phyloP scores from a whole-genome alignment of 1,284 basidiomycete species.

The Moniliella sp. region DNA sequence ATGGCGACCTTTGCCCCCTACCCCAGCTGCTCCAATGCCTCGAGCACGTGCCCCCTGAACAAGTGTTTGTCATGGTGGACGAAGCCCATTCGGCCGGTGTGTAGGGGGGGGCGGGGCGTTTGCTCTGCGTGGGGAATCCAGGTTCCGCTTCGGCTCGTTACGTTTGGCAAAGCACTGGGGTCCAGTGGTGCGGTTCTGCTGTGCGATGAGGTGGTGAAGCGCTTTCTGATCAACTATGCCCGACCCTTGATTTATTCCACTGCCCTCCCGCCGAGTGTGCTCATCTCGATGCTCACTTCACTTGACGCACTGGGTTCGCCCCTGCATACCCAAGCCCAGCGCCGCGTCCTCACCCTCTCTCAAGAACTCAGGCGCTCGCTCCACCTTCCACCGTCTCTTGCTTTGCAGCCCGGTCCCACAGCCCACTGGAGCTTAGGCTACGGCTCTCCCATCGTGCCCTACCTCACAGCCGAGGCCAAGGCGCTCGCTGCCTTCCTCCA shows the following conservation, averaged over 20 bases:
- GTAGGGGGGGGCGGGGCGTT: constrained; percentile 35
- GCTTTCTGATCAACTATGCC: constrained; percentile 79
- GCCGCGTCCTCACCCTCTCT: neutral
- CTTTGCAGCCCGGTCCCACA: neutral
- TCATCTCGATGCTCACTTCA: constrained; percentile 49
- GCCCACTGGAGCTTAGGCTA: neutral
- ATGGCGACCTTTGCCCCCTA: constrained; percentile 68
- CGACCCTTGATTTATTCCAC: constrained; percentile 44
- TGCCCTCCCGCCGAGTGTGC: constrained; percentile 9
- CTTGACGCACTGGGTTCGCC: constrained; percentile 49
- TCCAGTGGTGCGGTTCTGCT: constrained; percentile 48
- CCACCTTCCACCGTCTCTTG: no score
- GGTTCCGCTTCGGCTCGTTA: constrained; percentile 18
- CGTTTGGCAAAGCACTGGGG: constrained; percentile 28
- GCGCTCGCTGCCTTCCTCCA: constrained; percentile 49
- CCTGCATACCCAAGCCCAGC: neutral
- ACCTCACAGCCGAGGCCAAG: constrained; percentile 54
- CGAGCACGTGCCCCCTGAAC: constrained; percentile 43
- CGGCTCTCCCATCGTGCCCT: constrained; percentile 54
- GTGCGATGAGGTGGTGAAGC: constrained; percentile 48
- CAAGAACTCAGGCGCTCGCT: neutral
- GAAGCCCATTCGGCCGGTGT: constrained; percentile 51
- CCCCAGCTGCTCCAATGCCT: constrained; percentile 44
- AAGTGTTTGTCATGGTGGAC: constrained; percentile 1
- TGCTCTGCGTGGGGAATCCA: constrained; percentile 2